Percentiles rank a stretch among this genome's conserved stretches.
Evolutionary conservation across 2,329 filamentous ascomycete species (phyloP).

Genomic region (Drechslerella dactyloides): DNA sequence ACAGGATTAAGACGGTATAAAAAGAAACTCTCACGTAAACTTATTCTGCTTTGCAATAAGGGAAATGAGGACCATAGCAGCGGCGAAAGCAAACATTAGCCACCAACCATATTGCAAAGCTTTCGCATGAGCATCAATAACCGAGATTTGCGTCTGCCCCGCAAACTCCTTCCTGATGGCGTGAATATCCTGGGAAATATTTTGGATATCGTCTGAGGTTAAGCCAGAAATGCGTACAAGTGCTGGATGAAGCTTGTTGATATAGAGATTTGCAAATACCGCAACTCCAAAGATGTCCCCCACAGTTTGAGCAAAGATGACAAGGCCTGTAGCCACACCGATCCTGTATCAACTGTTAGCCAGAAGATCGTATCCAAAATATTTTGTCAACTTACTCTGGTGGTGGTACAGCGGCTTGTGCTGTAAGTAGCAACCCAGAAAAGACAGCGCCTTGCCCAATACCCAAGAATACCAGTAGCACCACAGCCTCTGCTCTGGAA

Average conservation of each 20-base stretch:
- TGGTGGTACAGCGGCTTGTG: constrained; percentile 27
- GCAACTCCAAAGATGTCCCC: constrained; percentile 27
- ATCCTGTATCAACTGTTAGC: constrained; percentile 21
- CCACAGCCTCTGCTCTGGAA: constrained; percentile 22
- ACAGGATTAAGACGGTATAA: not conserved
- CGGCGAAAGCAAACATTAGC: constrained; percentile 28
- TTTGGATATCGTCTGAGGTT: constrained; percentile 11
- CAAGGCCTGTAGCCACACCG: constrained; percentile 24
- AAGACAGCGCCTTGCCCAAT: constrained; percentile 34
- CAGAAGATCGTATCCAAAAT: not conserved
- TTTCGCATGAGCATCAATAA: constrained; percentile 19
- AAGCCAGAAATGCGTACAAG: constrained; percentile 16
- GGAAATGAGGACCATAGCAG: constrained; percentile 16
- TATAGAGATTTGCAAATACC: constrained; percentile 17
- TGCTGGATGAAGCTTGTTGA: constrained; percentile 20
- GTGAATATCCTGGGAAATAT: constrained; percentile 21
- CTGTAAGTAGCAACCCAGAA: constrained; percentile 20
- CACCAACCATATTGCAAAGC: constrained; percentile 28
- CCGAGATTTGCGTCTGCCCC: constrained; percentile 1
- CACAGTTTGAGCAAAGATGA: constrained; percentile 28
- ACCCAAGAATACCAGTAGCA: constrained; percentile 18
- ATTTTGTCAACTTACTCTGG: constrained; percentile 24
- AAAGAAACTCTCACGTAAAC: constrained; percentile 10
- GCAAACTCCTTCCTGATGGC: constrained; percentile 17
- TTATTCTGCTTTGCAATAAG: constrained; percentile 22